Base-by-base conservation (phyloP, 2,329 filamentous ascomycete species). In the Aureobasidium namibiae region DNA sequence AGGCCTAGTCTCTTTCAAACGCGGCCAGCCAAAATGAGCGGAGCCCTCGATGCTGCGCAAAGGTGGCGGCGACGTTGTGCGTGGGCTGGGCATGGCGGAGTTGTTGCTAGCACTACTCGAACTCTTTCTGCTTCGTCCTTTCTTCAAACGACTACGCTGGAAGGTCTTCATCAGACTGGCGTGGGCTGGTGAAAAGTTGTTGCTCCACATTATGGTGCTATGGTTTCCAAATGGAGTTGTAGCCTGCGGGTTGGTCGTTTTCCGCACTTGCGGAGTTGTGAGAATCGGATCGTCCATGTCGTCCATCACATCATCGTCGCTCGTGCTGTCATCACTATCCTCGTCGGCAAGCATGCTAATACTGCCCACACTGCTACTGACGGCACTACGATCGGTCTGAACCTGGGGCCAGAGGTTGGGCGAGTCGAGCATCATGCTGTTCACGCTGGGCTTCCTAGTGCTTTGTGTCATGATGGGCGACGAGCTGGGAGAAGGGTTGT, bases 131-230 rank as follows among this genome's bases (percentile, higher is more conserved):
- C 81, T 85, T 61, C 80, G 63, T n/a, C 65, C 63, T 26, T 61
- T 76, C 24, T 80, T 78, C 60, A 85, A 71, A 38, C 84, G 77
- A 33, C 79, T 78, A 21, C 84, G 76, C 65, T 86, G 83, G 66
- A 96, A 95, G 67, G 88, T 95, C 75, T 88, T 95, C 76, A 90
- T 83, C 39, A 96, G 82, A 67, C 85, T 91, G 63, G 85, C 85
- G 63, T 86, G 82, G 9, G 88, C 87, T 14, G 88, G 86, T 18
- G 88, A 91, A 62, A 82, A 81, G 59, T 82, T 78, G 16, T 79
- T 79, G 66, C 84, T 78, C 84, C 86, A 90, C 16, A 85, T 80
- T 64, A 67, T 65, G 10, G 61, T 67, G 42, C 44, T 59, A 77
- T 53, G 38, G 62, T 66, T 61, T 1, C 42, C 39, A 60, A 77